Evolutionary conservation across 257 asterid genomes (phyloP).

Genomic region (Plantago major): DNA sequence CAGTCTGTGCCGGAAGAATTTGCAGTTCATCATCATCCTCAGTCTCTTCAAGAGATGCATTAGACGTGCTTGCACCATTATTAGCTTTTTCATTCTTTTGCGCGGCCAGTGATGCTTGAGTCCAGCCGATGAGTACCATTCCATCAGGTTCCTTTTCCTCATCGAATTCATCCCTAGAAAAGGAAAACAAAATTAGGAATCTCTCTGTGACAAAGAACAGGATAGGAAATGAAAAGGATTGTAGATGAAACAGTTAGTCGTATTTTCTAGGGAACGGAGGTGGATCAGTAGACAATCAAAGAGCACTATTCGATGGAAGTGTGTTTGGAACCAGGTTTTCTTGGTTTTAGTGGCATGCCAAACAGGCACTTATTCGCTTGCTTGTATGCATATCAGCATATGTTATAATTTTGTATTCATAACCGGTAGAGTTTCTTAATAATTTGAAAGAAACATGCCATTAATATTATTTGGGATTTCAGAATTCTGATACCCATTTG

Average conservation of each 20-base stretch:
- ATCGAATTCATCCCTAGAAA: slow-evolving; percentile 80
- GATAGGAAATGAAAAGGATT: background rate
- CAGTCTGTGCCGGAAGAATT: slow-evolving; percentile 37
- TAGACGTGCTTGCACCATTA: slow-evolving; percentile 69
- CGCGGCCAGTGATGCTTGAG: slow-evolving; percentile 35
- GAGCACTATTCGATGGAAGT: too few relatives aligned
- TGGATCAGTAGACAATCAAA: too few relatives aligned
- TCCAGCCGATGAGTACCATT: slow-evolving; percentile 88
- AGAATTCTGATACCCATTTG: too few relatives aligned
- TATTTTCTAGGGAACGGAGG: background rate
- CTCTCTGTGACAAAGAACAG: background rate
- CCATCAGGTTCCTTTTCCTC: slow-evolving; percentile 96
- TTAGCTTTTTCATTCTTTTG: slow-evolving; percentile 41
- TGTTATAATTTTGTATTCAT: too few relatives aligned
- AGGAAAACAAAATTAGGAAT: background rate
- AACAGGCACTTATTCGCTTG: too few relatives aligned
- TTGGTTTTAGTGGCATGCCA: too few relatives aligned
- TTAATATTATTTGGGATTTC: too few relatives aligned
- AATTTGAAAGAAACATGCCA: too few relatives aligned
- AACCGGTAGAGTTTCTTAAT: too few relatives aligned
- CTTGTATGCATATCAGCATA: too few relatives aligned
- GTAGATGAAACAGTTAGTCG: background rate
- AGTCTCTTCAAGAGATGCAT: slow-evolving; percentile 35
- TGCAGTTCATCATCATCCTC: slow-evolving; percentile 63
- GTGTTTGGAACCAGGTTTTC: too few relatives aligned